Conservation (phyloP, 176 grass and related monocot species). For the Juncus effusus region DNA sequence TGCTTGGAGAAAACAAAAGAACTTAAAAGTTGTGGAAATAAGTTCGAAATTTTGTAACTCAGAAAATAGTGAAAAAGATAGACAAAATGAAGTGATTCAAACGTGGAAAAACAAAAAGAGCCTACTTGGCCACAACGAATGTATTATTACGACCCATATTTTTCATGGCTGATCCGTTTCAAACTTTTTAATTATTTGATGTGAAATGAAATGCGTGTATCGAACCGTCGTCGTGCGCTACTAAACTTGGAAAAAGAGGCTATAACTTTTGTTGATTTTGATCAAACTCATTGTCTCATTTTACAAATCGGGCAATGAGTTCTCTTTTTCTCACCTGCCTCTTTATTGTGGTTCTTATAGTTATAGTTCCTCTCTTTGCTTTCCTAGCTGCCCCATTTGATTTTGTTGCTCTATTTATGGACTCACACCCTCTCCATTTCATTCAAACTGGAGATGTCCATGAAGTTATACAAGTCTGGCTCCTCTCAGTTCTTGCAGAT, state of each 20-base stretch:
- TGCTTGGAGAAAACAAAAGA: no score
- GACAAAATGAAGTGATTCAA: conserved; percentile 17
- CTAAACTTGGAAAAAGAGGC: conserved; percentile 1
- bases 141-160: no score
- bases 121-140: no score
- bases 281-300: neutral
- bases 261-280: neutral
- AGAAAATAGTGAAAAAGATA: neutral
- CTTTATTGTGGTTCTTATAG: neutral
- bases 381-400: conserved; percentile 21
- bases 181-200: neutral
- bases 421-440: neutral
- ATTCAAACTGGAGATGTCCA: neutral
- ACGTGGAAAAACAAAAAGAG: neutral
- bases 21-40: no score
- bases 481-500: no score
- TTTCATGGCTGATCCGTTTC: neutral
- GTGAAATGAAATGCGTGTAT: neutral
- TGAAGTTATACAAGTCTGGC: neutral
- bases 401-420: neutral
- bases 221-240: conserved; percentile 8
- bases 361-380: neutral
- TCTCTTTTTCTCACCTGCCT: neutral
- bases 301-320: no score
- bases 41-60: no score